Evolutionary conservation across 75 land plant species (phyloP), one percentile per base, ranked within the genome.

Genomic region (Cunninghamia lanceolata): DNA sequence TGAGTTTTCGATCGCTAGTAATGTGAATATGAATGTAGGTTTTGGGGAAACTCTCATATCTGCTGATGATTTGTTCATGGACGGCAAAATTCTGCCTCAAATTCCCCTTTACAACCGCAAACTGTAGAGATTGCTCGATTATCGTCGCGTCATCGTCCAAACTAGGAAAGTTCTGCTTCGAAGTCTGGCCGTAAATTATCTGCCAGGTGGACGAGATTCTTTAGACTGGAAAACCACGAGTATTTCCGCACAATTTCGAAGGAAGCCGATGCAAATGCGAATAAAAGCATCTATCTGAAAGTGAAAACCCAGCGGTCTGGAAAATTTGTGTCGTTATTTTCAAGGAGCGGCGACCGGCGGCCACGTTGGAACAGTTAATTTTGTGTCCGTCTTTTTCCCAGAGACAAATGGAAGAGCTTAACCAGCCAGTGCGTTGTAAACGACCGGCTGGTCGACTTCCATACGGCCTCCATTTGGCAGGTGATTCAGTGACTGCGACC

Each of bases 41-140:
- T 13, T 2, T 1, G 32, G n/a, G 7, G 32, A 43, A 2, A 2
- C 30, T 6, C 9, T 34, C 0, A n/a, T 3, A 3, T n/a, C 11
- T 30, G 63, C 84, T 6, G 84, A 83, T 83, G 84, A 83, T 32
- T 16, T 83, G 59, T 83, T 83, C 38, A 39, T 4, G 25, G 84
- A 53, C 36, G 84, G 84, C 21, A 52, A 47, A 53, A 52, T 83
- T 52, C 28, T 83, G 84, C 84, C 84, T 16, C 39, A 42, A 50
- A 34, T 50, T 83, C 74, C n/a, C 32, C 7, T 66, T 15, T 21
- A 14, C 25, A 30, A 45, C 9, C 53, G 6, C 53, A 45, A 32
- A 45, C 1, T 45, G 35, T 16, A n/a, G 17, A 17, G 35, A 47
- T 4, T 11, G 21, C 14, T 50, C 83, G 4, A 82, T 82, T 50